Evolutionary conservation across 2,329 filamentous ascomycete species (phyloP).

Genomic region (Pestalotiopsis sp.): DNA sequence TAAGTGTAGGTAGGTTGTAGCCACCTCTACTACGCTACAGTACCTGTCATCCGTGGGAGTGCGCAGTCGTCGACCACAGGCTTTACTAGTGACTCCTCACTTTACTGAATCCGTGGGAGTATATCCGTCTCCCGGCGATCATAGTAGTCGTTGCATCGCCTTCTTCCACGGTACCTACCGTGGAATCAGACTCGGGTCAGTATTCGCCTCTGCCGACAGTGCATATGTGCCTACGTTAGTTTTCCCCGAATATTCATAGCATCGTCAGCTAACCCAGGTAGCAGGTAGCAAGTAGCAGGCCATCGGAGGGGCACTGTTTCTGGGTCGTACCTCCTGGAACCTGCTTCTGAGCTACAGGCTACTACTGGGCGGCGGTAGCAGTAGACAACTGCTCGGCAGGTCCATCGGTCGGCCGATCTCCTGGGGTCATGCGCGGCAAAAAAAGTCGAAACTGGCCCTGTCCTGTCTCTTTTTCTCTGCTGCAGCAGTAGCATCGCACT

Average conservation of each 20-base stretch:
- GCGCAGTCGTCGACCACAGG: background rate
- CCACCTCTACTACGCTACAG: background rate
- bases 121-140: background rate
- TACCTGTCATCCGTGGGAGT: background rate
- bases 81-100: background rate
- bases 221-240: background rate
- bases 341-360: background rate
- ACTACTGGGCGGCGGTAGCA: background rate
- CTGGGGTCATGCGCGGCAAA: conserved; percentile 29
- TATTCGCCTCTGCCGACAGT: background rate
- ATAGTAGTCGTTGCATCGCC: background rate
- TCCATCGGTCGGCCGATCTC: conserved; percentile 9
- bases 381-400: conserved; percentile 1
- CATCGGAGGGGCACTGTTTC: background rate
- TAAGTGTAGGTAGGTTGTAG: background rate
- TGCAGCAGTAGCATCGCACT: conserved; percentile 9
- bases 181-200: too few relatives aligned
- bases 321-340: background rate
- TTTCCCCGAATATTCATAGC: background rate
- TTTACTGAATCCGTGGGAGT: background rate
- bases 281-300: background rate
- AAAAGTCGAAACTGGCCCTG: conserved; percentile 15
- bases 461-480: background rate
- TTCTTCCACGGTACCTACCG: background rate
- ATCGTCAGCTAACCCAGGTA: background rate